Percentiles rank a stretch among this genome's conserved stretches.
Evolutionary conservation across 2,329 filamentous ascomycete species (phyloP).

Genomic region (Ophiostoma piceae): DNA sequence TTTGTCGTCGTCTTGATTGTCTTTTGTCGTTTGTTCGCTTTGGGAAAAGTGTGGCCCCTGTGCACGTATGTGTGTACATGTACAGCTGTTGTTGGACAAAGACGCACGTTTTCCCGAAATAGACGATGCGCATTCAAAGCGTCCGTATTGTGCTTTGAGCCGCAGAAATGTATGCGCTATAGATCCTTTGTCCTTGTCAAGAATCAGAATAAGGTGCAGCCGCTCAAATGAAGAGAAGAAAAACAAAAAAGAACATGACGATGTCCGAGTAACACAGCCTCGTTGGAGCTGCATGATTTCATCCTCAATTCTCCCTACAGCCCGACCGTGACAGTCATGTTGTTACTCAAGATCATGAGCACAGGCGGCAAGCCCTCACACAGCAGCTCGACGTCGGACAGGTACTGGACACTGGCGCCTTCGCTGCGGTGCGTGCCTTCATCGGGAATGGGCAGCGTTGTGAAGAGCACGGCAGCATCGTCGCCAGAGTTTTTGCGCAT

Average conservation of each 20-base stretch:
- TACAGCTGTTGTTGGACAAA: slow-evolving; percentile 2
- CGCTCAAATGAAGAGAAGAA: neutral
- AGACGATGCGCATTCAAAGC: neutral
- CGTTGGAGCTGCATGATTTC: neutral
- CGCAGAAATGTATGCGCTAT: neutral
- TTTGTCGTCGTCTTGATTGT: slow-evolving; percentile 8
- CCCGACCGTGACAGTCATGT: slow-evolving; percentile 81
- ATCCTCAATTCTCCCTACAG: slow-evolving; percentile 39
- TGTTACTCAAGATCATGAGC: slow-evolving; percentile 77
- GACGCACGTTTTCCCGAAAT: neutral
- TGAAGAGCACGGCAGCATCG: slow-evolving; percentile 70
- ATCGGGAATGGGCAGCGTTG: slow-evolving; percentile 73
- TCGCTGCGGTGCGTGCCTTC: slow-evolving; percentile 71
- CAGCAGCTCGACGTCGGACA: slow-evolving; percentile 72
- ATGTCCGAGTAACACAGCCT: neutral
- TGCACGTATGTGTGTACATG: neutral
- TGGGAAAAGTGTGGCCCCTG: neutral
- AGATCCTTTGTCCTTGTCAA: neutral
- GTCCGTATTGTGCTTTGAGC: neutral
- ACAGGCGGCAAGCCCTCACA: slow-evolving; percentile 71
- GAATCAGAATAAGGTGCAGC: neutral
- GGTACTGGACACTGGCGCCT: slow-evolving; percentile 64
- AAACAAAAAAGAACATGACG: neutral
- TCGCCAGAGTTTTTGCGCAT: slow-evolving; percentile 63
- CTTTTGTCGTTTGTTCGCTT: slow-evolving; percentile 11